Evolutionary conservation across 129 eudicot species (phyloP), one percentile per base, ranked within the genome.

Genomic region (Artemisia annua): DNA sequence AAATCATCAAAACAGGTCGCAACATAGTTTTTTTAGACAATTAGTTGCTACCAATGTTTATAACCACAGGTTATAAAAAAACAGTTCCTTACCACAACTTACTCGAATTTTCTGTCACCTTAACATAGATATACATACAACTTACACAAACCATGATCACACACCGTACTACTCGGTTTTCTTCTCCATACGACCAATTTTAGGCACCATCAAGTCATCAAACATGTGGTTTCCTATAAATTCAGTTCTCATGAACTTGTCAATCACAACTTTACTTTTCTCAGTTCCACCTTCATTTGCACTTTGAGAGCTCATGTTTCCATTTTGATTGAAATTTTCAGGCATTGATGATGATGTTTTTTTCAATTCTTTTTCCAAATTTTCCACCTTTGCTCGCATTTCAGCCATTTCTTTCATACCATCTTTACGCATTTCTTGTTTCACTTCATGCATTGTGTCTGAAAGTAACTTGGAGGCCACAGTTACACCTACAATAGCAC

Each of bases 401-500:
- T 35, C 43, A 7, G 43, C 43, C 7, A 35, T 10, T 51, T 49
- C 48, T n/a, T 77, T 69, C 50, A 70, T 1, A 51, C 70, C 55
- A 20, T 26, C 72, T 11, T 63, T 71, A 22, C 71, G 20, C 26
- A 12, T 71, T 10, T 70, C 30, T 53, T 7, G 72, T 63, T 78
- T 18, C 64, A 78, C 65, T 70, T 78, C 72, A 18, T 43, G 77
- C 76, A 78, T 53, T 14, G 76, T 43, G 9, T 78, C 81, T n/a
- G 72, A 22, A 70, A 63, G 10, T 51, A 78, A 16, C 57, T 78
- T 78, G 46, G 57, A 54, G 32, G 67, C 72, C 59, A 78, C 61
- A 4, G 52, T 71, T 54, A 52, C 72, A 63, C 82, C 82, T 78
- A 63, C 61, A 54, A 39, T 7, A 11, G 48, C 14, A 17, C 57